These are phyloP conservation scores for Xylaria hypoxylon DNA, from an alignment of 2,329 filamentous ascomycete species.

Conservation along the genomic window DNA sequence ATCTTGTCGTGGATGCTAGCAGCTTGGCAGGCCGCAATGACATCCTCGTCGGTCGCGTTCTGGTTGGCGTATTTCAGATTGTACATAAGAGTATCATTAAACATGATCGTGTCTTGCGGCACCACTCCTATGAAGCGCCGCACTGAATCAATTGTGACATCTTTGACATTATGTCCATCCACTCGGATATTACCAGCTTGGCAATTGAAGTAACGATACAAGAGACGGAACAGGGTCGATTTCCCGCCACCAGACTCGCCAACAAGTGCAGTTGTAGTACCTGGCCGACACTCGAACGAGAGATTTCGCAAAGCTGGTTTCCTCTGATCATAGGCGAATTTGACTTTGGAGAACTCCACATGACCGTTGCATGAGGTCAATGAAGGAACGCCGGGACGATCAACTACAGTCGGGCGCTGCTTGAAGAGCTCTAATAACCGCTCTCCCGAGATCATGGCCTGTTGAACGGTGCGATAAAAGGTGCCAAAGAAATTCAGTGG, in stretches of 20 bases:
- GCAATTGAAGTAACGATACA: conserved; percentile 97
- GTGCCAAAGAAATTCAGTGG: conserved; percentile 91
- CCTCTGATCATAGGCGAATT: conserved; percentile 89
- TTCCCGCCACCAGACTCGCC: conserved; percentile 98
- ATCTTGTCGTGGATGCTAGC: conserved; percentile 96
- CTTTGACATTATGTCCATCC: conserved; percentile 85
- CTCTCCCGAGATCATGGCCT: conserved; percentile 97
- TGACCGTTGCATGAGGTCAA: conserved; percentile 80
- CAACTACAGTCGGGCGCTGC: conserved; percentile 90
- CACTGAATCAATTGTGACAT: conserved; percentile 93
- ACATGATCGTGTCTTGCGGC: conserved; percentile 93
- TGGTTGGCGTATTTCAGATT: conserved; percentile 92
- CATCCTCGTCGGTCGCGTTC: conserved; percentile 80
- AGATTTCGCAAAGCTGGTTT: conserved; percentile 87
- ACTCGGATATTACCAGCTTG: conserved; percentile 83
- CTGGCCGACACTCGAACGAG: conserved; percentile 85
- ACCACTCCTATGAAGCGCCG: conserved; percentile 93
- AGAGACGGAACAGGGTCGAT: conserved; percentile 92
- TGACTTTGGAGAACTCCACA: conserved; percentile 87
- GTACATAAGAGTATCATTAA: conserved; percentile 96
- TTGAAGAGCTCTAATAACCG: conserved; percentile 96
- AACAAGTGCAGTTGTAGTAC: conserved; percentile 94
- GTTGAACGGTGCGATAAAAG: conserved; percentile 96
- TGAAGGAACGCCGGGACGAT: conserved; percentile 72
- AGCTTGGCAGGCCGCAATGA: conserved; percentile 83